These are phyloP conservation scores for Leccinellum albellum DNA, from an alignment of 768 basidiomycete genomes.

Conservation along the genomic window DNA sequence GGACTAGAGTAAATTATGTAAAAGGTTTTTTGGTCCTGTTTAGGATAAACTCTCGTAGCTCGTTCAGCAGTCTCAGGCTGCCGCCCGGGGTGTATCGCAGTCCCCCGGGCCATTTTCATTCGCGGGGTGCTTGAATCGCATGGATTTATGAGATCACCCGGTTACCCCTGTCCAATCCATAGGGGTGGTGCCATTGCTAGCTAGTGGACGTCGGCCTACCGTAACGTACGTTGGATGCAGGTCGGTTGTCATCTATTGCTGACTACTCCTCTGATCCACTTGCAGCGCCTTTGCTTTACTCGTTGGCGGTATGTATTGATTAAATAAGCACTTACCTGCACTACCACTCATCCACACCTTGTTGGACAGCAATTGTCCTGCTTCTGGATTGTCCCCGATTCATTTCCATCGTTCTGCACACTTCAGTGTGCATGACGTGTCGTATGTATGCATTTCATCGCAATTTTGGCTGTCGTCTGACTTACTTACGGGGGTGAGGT, in stretches of 20 bases:
- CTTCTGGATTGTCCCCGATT: conserved; percentile 76
- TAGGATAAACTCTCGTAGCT: not conserved
- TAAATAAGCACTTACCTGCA: no score
- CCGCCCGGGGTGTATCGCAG: no score
- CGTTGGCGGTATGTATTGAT: conserved; percentile 19
- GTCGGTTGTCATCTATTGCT: not conserved
- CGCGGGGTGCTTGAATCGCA: no score
- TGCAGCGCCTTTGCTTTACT: conserved; percentile 22
- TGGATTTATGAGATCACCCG: no score
- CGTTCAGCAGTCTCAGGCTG: no score
- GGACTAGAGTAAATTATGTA: not conserved
- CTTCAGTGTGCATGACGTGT: conserved; percentile 91
- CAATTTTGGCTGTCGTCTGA: not conserved
- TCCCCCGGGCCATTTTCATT: no score
- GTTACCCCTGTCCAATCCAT: not conserved
- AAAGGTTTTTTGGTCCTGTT: not conserved
- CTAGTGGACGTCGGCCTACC: no score
- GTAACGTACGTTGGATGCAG: no score
- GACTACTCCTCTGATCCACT: not conserved
- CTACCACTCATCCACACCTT: not conserved
- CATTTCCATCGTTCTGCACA: conserved; percentile 53
- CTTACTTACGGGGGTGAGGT: no score
- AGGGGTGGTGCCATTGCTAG: conserved; percentile 70
- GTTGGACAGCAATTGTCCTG: conserved; percentile 53
- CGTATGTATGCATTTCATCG: conserved; percentile 37